Percentiles rank a stretch among this genome's conserved stretches.
Evolutionary conservation across 805 yeast genomes (phyloP).

Genomic region (Monosporozyma solicola): DNA sequence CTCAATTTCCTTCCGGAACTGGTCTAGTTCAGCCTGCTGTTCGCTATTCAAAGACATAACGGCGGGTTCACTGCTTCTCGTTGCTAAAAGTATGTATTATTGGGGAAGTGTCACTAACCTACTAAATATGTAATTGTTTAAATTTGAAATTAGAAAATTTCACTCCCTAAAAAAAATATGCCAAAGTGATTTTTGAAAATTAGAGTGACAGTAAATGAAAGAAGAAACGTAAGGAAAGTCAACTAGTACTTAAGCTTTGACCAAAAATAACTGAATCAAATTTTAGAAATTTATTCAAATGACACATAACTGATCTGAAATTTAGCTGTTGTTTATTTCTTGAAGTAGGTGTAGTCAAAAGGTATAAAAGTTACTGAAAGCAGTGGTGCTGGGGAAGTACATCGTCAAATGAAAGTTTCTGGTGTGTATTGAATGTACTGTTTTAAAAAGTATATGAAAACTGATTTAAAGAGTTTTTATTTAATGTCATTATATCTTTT

Average conservation of each 20-base stretch:
- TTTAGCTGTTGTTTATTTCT: too few species aligned
- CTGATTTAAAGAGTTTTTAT: too few species aligned
- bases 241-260: background rate
- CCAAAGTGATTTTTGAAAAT: background rate
- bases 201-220: background rate
- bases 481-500: too few species aligned
- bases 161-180: background rate
- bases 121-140: background rate
- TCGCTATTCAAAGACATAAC: conserved; percentile 2
- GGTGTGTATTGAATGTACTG: too few species aligned
- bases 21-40: conserved; percentile 42
- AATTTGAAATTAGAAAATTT: background rate
- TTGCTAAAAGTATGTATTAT: background rate
- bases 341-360: too few species aligned
- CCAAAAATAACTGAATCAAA: too few species aligned
- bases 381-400: too few species aligned
- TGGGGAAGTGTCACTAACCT: background rate
- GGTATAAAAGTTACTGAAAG: too few species aligned
- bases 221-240: background rate
- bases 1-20: conserved; percentile 49
- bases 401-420: too few species aligned
- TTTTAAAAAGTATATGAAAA: too few species aligned
- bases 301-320: too few species aligned
- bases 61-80: background rate
- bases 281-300: too few species aligned